Base-by-base conservation (phyloP, 345 rosid species). In the Salix viminalis region DNA sequence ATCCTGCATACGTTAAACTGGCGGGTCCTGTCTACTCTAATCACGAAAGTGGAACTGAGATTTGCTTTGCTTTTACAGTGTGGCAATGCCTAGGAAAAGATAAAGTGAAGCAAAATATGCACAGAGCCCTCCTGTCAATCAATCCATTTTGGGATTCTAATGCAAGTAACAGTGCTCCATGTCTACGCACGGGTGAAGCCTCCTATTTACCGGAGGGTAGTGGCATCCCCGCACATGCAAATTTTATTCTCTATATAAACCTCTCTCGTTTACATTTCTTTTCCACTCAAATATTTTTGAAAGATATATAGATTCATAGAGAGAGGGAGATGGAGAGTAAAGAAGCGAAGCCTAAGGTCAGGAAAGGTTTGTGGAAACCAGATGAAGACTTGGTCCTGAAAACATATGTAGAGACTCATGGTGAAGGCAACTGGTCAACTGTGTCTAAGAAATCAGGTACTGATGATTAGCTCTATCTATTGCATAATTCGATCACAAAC, bases 371-470 rank as follows among this genome's bases (percentile, higher is more conserved):
- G 77, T 93, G 96, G 98, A 93, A 87, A 76, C 96, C 98, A 50
- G 98, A 91, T 75, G 98, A 91, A 84, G 98, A 93, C 85, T 52
- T 85, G 84, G 84, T 90, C 46, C 82, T 93, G 68, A 90, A 81
- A 84, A 84, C 83, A 41, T 89, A 91, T 34, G 84, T 91, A 1
- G 91, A 90, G 79, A 84, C 92, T 75, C 89, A 93, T 74, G 98
- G 98, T 37, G 97, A 93, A 83, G 94, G 96, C 81, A 90, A 90
- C 71, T 93, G 98, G 96, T 88, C 93, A 30, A 83, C 87, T 24
- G 86, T 93, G 5, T 88, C 97, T 7, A 84, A 79, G 74, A 85
- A 73, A 86, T 90, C 90, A 68, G 97, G 97, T 90, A 11, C 41
- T 13, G 5, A 5, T 24, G 1, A 24, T 36, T 24, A 6, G 9